phyloP scores from a whole-genome alignment of 192 early-diverging fungal species.

The Gonapodya prolifera region DNA sequence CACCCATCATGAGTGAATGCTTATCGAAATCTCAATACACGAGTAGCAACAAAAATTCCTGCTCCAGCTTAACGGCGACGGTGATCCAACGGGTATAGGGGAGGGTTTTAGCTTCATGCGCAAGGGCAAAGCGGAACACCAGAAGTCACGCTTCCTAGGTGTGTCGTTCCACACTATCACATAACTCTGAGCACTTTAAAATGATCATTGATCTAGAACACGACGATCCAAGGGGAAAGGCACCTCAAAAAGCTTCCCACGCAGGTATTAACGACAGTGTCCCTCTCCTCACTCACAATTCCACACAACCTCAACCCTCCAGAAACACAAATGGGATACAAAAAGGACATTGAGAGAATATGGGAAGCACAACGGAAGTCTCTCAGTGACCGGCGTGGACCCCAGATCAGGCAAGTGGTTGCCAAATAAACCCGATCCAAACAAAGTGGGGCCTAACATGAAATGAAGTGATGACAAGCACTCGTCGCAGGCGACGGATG shows the following conservation, averaged over 20 bases:
- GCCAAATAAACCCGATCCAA: no score
- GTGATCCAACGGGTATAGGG: constrained; percentile 87
- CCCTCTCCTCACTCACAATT: neutral
- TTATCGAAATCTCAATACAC: constrained; percentile 1
- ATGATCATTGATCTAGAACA: neutral
- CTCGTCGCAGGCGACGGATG: neutral
- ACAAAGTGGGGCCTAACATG: no score
- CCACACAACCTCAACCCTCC: neutral
- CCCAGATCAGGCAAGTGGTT: neutral
- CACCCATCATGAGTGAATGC: neutral
- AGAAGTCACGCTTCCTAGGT: neutral
- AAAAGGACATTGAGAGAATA: neutral
- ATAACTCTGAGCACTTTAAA: neutral
- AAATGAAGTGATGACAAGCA: no score
- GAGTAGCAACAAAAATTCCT: constrained; percentile 69
- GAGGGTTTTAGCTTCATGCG: constrained; percentile 98
- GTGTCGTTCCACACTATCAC: neutral
- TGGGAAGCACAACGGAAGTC: neutral
- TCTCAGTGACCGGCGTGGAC: neutral
- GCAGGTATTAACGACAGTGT: neutral
- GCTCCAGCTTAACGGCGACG: constrained; percentile 89
- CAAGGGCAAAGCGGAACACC: constrained; percentile 81
- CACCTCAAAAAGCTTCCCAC: neutral
- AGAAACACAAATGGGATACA: neutral
- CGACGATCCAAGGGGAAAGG: neutral